Base-by-base conservation (phyloP, 2,329 filamentous ascomycete genomes). In the Talaromyces sp. region DNA sequence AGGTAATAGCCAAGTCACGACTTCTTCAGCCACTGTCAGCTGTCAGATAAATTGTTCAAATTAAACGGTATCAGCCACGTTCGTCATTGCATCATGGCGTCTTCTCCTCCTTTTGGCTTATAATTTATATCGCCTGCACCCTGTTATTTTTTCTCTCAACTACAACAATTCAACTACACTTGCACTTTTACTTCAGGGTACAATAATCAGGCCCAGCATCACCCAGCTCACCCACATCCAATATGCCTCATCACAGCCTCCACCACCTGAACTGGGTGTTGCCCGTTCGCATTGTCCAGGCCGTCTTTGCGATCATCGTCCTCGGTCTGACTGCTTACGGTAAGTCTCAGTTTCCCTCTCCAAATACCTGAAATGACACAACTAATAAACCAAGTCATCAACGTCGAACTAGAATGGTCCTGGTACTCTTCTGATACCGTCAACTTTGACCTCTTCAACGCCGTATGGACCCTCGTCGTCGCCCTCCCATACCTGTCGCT, bases 401-500 rank as follows among this genome's bases (percentile, higher is more conserved):
- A 79, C 70, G 81, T 80, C 78, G 83, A 81, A 77, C 63, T 69
- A 31, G 19, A 65, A 73, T 58, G 82, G 78, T 74, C 31, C 31
- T 74, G 81, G 73, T 70, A 75, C 60, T 81, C 79, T 41, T 88
- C 89, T 8, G 82, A 84, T 11, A 79, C 83, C 41, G 81, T 90
- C 75, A 88, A 88, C 78, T 96, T 95, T 81, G 84, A 94, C 78
- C 82, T 96, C 78, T 96, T 96, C 84, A 84, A 83, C 74, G 82
- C 87, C 47, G 82, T 93, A 70, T 96, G 91, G 90, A 90, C 91
- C 1, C 76, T 92, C 57, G 83, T 95, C 68, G 79, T 89, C 4
- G 80, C 81, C 1, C 82, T 94, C 39, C 76, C 85, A 63, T 94
- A 93, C 76, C 84, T 96, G 66, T 82, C 87, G 71, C 67, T 93